Base-by-base conservation (phyloP, 2,329 filamentous ascomycete genomes). In the Mycosphaerella arachidis region DNA sequence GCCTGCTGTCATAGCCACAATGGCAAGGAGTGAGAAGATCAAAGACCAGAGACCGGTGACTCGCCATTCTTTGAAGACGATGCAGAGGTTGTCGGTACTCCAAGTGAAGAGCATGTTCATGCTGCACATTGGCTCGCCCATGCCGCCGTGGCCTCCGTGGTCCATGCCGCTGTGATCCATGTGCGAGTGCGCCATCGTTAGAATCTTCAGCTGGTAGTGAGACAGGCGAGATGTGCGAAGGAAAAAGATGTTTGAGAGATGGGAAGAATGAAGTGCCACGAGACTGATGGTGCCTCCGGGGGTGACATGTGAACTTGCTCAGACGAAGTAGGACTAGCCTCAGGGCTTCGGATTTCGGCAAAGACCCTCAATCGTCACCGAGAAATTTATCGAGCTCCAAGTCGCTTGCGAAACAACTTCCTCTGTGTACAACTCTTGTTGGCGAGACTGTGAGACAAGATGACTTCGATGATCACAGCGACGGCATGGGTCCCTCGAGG, bases 51-150 rank as follows among this genome's bases (percentile, higher is more conserved):
- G 86, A 62, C 87, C 86, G 63, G 83, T 86, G 75, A 99, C 79
- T 77, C 90, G 92, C 94, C 94, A 99, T 77, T 87, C 86, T 69
- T 83, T 84, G 82, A 97, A 99, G 75, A 99, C 85, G 76, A 99
- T 95, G 83, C 94, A 99, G 66, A 99, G 90, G 78, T 97, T 89
- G 58, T 82, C 85, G 2, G 92, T 93, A 75, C 92, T 86, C 93
- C 93, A 99, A 63, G 92, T 97, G 81, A 99, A 99, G 67, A 97
- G 86, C 92, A 67, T 67, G 76, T 92, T 96, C 91, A 97, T 97
- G 76, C 82, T 92, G 83, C 92, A 97, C 81, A 86, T 85, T 56
- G 72, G 74, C 57, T 35, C 48, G 27, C 24, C 27, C 50, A 52
- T 52, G 30, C 30, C 50, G 30, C 50, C 50, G 16, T 52, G 50